Evolutionary conservation across 2,329 filamentous ascomycete genomes (phyloP), one percentile per base, ranked within the genome.

Genomic region (Colletotrichum karsti): DNA sequence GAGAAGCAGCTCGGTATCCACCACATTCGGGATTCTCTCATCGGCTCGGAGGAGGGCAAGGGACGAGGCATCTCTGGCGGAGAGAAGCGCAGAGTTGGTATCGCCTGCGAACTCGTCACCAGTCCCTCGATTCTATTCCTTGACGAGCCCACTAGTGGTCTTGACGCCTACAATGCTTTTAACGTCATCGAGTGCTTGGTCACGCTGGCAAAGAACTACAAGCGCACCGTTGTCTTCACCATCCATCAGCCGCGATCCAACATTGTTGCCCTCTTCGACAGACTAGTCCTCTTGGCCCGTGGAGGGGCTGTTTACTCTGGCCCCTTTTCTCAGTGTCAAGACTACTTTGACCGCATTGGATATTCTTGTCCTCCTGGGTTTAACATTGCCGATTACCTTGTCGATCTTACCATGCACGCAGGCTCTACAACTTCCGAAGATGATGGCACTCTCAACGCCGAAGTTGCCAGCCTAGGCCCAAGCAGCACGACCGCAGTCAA

Each of bases 241-340:
- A 99, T 99, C 71, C 96, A 99, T 78, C 96, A 99, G 76, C 96
- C 96, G 39, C 90, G 97, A 72, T 99, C 96, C 10, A 99, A 99
- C 79, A 99, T 99, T 75, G 96, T 98, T 22, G 96, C 96, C 9
- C 87, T 99, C 3, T 99, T 99, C 76, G 96, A 99, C 77, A 91
- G 95, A 63, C 86, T 99, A n/a, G 87, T 99, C 60, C 88, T 99
- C 13, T 85, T 99, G 46, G 96, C 96, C 2, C 91, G 94, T 72
- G 96, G 96, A 26, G 91, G 91, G 74, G 92, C 93, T 1, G 96
- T 99, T 7, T 99, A 97, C 78, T 98, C 96, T 3, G 96, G 96
- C 0, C 93, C 94, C 1, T 97, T 98, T 77, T 84, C 88, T 2
- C 91, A 91, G 71, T 99, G 96, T 77, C 96, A 99, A 78, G 84